Evolutionary conservation across 768 basidiomycete species (phyloP), one percentile per base, ranked within the genome.

Genomic region (Aureoboletus auriporus): DNA sequence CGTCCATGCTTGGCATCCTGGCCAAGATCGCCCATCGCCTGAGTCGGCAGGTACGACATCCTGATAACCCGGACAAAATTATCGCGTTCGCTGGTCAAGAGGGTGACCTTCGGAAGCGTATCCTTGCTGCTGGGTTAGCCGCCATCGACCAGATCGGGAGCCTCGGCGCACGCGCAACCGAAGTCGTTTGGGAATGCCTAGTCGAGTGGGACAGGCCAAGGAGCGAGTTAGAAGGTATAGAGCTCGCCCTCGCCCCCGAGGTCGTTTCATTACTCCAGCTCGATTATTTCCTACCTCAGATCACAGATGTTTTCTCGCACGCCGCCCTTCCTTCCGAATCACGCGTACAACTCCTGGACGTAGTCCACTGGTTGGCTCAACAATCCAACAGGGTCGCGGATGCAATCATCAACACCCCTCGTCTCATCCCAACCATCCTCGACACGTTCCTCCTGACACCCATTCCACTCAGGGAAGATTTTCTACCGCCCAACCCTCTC

Each of bases 1-100:
- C 86, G 5, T 80, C 80, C 0, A 93, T 94, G 86, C 70, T 95
- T 14, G 78, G 80, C 6, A 73, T 94, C 3, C 67, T 95, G 1
- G 75, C 76, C 0, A 75, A 76, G 28, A 78, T 93, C 41, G 71
- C 78, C 5, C 69, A 69, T 20, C 63, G 66, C 31, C 46, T 68
- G 3, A 53, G 64, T 6, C 38, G 10, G 28, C 66, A 64, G 40
- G 53, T 42, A 2, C 55, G 42, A 44, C 5, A 49, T 1, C 6
- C 10, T 8, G 36, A 38, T 23, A 33, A 0, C 17, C 11, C 38
- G 11, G 56, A 47, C 9, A 55, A 28, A 27, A 35, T n/a, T 8
- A 10, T 8, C 9, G 51, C 59, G 13, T 50, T 66, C 8, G 44
- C 47, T 14, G 72, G 70, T 4, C 65, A 64, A 46, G 74, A 72